Base-by-base conservation (phyloP, 2,329 filamentous ascomycete species). In the Aureobasidium uvarum region DNA sequence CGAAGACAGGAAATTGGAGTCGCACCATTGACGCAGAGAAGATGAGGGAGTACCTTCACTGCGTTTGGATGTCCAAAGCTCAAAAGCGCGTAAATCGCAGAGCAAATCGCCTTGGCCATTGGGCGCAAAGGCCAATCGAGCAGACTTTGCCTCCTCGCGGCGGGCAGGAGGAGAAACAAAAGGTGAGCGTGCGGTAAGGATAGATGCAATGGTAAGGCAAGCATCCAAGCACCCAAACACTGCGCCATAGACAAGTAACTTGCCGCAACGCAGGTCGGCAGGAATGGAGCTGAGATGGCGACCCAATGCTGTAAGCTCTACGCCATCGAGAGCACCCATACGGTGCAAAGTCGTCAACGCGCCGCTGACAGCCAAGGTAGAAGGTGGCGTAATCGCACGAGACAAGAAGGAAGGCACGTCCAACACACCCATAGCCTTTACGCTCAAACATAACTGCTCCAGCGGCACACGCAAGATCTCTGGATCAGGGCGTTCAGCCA, bases 271-370 rank as follows among this genome's bases (percentile, higher is more conserved):
- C 55, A 99, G 83, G 73, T 99, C 95, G 0, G 94, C 91, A 1
- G 95, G 95, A 59, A 99, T 92, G 86, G 96, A 91, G 20, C 93
- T 90, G n/a, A 99, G 82, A 78, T 98, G 95, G 62, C 90, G 88
- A 45, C 95, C 95, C 54, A 99, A 86, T 3, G 93, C 92, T 0
- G 95, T 98, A 46, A 99, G 83, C 71, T 92, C 89, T 66, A 91
- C 86, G 51, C 91, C 91, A 70, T 95, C 91, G 16, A 98, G 82
- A 0, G 93, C 94, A 36, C 95, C 95, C 83, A 99, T 96, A 11
- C 92, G 85, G 14, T 85, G 84, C 4, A 99, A 82, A 65, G 96
- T 82, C 69, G 82, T 85, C 69, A 99, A 81, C 0, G 95, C 95
- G 18, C 90, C 91, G 70, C 95, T 90, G 20, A 99, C 91, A 13